Base-by-base conservation (phyloP, 1,139 yeast genomes). In the Debaryomyces sp. region DNA sequence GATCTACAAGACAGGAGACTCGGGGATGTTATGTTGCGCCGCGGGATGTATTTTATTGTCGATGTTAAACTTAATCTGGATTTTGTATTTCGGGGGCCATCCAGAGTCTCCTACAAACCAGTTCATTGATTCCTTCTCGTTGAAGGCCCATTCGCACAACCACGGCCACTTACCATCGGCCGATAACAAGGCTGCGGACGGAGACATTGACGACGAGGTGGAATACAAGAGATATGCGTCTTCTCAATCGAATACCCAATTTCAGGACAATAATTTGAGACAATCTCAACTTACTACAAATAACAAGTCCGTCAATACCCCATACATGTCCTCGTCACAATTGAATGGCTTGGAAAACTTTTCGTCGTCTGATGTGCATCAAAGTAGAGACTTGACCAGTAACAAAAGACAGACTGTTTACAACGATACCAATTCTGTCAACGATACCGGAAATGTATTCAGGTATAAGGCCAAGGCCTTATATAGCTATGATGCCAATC, bases 41-140 rank as follows among this genome's bases (percentile, higher is more conserved):
- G 97, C 98, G 0, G 99, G 99, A 4, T 87, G 89, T 58, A 88
- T 94, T 53, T 73, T 94, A 49, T 73, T 90, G 46, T 84, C 95
- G 22, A 89, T 92, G 66, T 77, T 90, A 53, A 89, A 92, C 64
- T 63, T 88, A 48, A 73, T 81, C 45, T 94, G 97, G 96, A 77
- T 92, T 47, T 74, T 91, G 51, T 92, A 91, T 68, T 89, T 87
- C 64, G 98, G 94, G 15, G 85, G 88, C 33, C 92, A 87, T 58
- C 88, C 88, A 39, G 84, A 84, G 49, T 81, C 90, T 21, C 94
- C 96, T 38, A 75, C 90, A 17, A 91, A 89, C 64, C 84, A 87
- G 62, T 88, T 87, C 73, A 80, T 94, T 52, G 97, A 91, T 72
- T 87, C 96, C 6, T 89, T 87, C 61, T 64, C 79, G 22, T 58